Percentiles rank a stretch among this genome's conserved stretches.
phyloP scores from a whole-genome alignment of 1,284 basidiomycete genomes.

The Megacollybia platyphylla region DNA sequence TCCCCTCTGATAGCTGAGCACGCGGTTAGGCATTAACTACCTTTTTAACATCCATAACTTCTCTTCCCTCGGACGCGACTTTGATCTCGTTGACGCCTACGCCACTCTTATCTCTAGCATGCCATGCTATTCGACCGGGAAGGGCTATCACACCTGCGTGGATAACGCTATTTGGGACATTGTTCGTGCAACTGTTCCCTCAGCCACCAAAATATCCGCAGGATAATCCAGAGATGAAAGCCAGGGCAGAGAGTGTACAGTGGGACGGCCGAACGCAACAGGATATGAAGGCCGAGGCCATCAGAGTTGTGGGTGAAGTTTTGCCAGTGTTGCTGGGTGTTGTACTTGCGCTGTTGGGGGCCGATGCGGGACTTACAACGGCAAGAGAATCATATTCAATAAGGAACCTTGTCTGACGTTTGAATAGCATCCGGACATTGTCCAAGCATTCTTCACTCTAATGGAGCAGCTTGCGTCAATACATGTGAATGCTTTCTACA shows the following conservation, averaged over 20 bases:
- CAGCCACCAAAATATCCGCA: constrained; percentile 32
- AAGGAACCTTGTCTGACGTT: neutral
- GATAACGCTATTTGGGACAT: constrained; percentile 69
- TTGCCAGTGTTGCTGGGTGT: constrained; percentile 50
- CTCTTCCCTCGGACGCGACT: constrained; percentile 58
- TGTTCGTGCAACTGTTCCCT: constrained; percentile 71
- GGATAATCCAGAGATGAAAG: constrained; percentile 24
- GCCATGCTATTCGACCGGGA: constrained; percentile 58
- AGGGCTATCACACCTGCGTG: constrained; percentile 58
- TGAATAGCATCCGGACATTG: constrained; percentile 72
- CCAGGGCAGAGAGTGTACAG: constrained; percentile 20
- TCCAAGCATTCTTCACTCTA: constrained; percentile 78
- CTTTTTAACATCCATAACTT: constrained; percentile 71
- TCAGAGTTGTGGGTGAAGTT: constrained; percentile 35
- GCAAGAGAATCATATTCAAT: constrained; percentile 57
- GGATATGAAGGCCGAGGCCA: constrained; percentile 25
- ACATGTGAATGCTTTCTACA: constrained; percentile 61
- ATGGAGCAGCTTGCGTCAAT: constrained; percentile 68
- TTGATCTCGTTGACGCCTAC: constrained; percentile 69
- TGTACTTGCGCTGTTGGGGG: constrained; percentile 37
- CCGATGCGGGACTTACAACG: constrained; percentile 25
- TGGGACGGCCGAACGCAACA: constrained; percentile 3
- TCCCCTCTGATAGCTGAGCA: constrained; percentile 1
- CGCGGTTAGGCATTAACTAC: constrained; percentile 55
- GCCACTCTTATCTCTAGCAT: constrained; percentile 70